Conservation (phyloP, 805 yeast species). For the Hanseniaspora opuntiae region DNA sequence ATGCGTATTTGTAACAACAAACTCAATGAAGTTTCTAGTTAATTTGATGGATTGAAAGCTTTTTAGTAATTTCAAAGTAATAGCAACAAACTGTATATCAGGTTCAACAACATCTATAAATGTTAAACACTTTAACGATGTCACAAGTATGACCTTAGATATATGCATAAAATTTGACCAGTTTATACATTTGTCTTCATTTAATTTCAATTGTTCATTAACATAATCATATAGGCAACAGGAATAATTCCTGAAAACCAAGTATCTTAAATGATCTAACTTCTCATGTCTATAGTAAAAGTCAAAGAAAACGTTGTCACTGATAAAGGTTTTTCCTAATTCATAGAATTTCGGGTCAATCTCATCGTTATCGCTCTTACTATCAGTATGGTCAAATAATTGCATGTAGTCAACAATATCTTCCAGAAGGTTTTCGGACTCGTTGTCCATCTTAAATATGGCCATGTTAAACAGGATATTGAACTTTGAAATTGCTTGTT, state of each 20-base stretch:
- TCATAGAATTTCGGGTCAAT: not conserved
- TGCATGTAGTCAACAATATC: not conserved
- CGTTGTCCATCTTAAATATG: conserved; percentile 35
- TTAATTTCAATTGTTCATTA: conserved; percentile 15
- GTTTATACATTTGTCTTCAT: conserved; percentile 15
- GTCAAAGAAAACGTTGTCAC: not conserved
- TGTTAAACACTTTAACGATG: conserved; percentile 1
- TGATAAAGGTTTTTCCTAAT: not conserved
- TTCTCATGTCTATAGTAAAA: conserved; percentile 9
- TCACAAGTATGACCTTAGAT: not conserved
- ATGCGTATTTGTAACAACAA: conserved; percentile 34
- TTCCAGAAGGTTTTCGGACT: conserved; percentile 18
- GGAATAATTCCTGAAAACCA: conserved; percentile 73
- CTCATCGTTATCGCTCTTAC: not conserved
- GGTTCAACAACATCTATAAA: conserved; percentile 23
- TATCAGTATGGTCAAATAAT: not conserved
- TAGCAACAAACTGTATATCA: conserved; percentile 40
- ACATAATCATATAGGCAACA: conserved; percentile 41
- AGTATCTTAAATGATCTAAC: conserved; percentile 55
- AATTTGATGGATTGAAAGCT: conserved; percentile 37
- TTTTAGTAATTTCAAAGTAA: conserved; percentile 38
- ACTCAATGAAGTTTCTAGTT: conserved; percentile 46
- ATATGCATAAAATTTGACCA: conserved; percentile 31
- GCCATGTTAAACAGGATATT: conserved; percentile 53
- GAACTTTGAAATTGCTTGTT: conserved; percentile 42